phyloP scores from a whole-genome alignment of 2,329 filamentous ascomycete genomes.

The Metarhizium guizhouense region DNA sequence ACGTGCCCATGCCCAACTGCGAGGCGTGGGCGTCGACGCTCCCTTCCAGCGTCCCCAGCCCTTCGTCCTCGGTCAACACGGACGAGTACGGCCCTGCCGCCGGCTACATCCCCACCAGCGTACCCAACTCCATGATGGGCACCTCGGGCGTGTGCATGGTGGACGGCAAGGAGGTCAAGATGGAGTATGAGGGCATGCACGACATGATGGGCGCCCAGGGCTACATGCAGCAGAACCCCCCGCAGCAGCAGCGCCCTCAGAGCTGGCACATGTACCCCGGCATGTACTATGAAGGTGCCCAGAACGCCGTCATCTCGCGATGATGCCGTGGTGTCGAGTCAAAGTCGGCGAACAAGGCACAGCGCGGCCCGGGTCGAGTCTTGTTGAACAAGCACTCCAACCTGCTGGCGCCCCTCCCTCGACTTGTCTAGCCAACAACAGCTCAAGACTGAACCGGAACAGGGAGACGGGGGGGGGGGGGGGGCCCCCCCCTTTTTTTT shows the following conservation, averaged over 20 bases:
- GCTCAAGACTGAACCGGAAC: neutral
- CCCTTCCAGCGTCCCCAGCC: conserved; percentile 41
- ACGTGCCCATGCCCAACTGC: conserved; percentile 30
- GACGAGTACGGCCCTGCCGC: conserved; percentile 34
- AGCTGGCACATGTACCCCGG: conserved; percentile 23
- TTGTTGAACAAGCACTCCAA: neutral
- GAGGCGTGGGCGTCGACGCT: conserved; percentile 38
- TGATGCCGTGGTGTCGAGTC: neutral
- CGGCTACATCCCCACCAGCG: conserved; percentile 40
- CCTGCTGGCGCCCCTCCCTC: neutral
- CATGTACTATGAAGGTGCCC: conserved; percentile 18
- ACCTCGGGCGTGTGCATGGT: conserved; percentile 12
- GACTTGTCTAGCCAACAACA: neutral
- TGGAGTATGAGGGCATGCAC: conserved; percentile 30
- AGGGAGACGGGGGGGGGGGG: neutral
- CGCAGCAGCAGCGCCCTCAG: conserved; percentile 19
- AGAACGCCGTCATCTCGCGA: conserved; percentile 8
- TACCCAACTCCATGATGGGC: conserved; percentile 33
- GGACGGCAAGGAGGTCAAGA: conserved; percentile 27
- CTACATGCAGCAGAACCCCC: conserved; percentile 19
- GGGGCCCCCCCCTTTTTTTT: neutral
- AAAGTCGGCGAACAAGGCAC: neutral
- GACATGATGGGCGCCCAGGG: conserved; percentile 9
- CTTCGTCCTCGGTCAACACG: conserved; percentile 37
- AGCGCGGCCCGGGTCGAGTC: neutral